Percentiles rank a stretch among this genome's conserved stretches.
Conservation (phyloP, 2,329 filamentous ascomycete species). For the Knufia petricola region DNA sequence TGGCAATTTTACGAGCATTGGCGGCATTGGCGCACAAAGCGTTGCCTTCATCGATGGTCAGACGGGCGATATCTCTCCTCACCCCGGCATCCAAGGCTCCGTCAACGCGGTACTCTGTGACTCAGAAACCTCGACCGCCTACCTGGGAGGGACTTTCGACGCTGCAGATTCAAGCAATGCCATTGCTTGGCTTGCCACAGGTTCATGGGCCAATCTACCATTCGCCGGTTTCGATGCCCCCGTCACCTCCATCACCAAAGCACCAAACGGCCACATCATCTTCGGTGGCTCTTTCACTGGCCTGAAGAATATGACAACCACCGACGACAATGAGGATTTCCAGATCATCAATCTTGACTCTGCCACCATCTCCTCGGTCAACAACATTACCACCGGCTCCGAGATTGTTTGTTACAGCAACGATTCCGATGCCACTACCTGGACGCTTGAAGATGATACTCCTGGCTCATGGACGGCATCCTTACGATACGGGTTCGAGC, state of each 20-base stretch:
- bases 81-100: conserved; percentile 71
- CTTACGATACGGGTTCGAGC: conserved; percentile 75
- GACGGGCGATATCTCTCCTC: conserved; percentile 58
- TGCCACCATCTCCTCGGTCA: conserved; percentile 58
- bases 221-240: conserved; percentile 94
- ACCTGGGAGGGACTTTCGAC: conserved; percentile 79
- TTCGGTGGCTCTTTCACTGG: conserved; percentile 88
- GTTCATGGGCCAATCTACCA: conserved; percentile 68
- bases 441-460: conserved; percentile 66
- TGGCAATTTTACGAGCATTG: conserved; percentile 91
- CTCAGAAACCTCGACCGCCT: conserved; percentile 64
- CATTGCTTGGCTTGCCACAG: conserved; percentile 60
- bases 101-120: conserved; percentile 81
- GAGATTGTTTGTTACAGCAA: conserved; percentile 75
- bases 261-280: conserved; percentile 71
- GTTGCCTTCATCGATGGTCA: conserved; percentile 73
- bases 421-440: conserved; percentile 63
- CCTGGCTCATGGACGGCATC: conserved; percentile 74
- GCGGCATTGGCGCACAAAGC: conserved; percentile 62
- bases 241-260: conserved; percentile 73
- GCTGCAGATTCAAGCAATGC: conserved; percentile 79
- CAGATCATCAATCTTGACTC: conserved; percentile 77
- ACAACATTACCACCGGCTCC: conserved; percentile 47
- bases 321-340: conserved; percentile 43
- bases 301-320: conserved; percentile 60